These are phyloP conservation scores for Colletotrichum aenigma DNA, from an alignment of 2,329 filamentous ascomycete species.

Conservation along the genomic window DNA sequence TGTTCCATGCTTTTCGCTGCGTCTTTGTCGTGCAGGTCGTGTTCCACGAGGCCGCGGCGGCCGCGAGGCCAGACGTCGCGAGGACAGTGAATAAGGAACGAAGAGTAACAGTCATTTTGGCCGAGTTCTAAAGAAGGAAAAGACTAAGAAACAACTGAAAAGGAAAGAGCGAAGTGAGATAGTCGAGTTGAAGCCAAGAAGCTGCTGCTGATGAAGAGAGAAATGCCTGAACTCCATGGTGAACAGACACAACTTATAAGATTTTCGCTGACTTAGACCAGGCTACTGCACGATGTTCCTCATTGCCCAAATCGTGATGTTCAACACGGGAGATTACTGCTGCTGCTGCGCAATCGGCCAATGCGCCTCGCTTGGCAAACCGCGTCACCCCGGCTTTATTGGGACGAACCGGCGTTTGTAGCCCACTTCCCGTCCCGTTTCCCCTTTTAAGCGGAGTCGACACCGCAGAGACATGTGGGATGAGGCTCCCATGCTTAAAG, in stretches of 20 bases:
- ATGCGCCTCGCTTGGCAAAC: conserved; percentile 4
- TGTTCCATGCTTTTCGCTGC: conserved; percentile 16
- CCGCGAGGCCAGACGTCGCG: not conserved
- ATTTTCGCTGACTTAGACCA: not conserved
- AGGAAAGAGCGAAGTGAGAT: not conserved
- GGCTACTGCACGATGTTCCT: not conserved
- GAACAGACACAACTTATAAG: not conserved
- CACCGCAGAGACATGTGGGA: not conserved
- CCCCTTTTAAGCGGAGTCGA: not conserved
- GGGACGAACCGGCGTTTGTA: not conserved
- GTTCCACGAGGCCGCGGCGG: not conserved
- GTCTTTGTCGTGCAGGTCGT: conserved; percentile 1
- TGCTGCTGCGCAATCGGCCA: not conserved
- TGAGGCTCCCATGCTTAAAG: not conserved
- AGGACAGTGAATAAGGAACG: not conserved
- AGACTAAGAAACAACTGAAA: not conserved
- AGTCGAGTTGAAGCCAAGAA: not conserved
- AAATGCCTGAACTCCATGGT: not conserved
- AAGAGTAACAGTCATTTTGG: not conserved
- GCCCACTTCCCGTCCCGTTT: conserved; percentile 4
- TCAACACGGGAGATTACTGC: not conserved
- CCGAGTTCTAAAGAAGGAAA: not conserved
- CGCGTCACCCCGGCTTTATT: not conserved
- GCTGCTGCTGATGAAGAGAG: not conserved
- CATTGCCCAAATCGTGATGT: not conserved